Percentiles rank a stretch among this genome's conserved stretches.
Evolutionary conservation across 441 rosid genomes (phyloP).

Genomic region (Croton laevigatus): DNA sequence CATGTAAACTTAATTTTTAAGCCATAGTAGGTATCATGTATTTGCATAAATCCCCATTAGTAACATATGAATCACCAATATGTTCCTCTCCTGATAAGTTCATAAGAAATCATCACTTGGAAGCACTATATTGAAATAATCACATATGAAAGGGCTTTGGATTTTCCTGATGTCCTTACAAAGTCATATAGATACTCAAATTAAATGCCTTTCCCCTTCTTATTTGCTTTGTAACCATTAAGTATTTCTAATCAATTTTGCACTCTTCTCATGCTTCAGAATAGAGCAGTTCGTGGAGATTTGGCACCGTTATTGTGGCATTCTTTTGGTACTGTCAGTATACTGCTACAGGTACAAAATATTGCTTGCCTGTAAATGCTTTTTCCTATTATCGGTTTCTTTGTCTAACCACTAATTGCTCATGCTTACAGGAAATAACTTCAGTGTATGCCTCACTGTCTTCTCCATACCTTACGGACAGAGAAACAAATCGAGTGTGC

Average conservation of each 20-base stretch:
- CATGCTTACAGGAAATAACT: slow-evolving; percentile 65
- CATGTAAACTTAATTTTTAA: background rate
- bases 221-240: background rate
- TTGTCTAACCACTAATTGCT: background rate
- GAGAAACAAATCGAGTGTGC: slow-evolving; percentile 69
- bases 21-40: background rate
- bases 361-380: slow-evolving; percentile 13
- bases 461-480: slow-evolving; percentile 71
- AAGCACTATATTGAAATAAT: background rate
- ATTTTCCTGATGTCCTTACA: background rate
- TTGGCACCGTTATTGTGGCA: slow-evolving; percentile 45
- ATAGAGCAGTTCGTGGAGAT: slow-evolving; percentile 26
- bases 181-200: too few relatives aligned
- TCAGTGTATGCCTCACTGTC: slow-evolving; percentile 68
- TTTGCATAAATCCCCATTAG: background rate
- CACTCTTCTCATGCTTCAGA: slow-evolving; percentile 28
- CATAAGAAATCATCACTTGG: background rate
- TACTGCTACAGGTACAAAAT: slow-evolving; percentile 37
- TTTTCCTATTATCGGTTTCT: background rate
- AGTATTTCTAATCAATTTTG: background rate
- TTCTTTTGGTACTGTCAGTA: slow-evolving; percentile 24
- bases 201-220: background rate
- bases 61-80: background rate
- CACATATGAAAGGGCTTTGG: background rate
- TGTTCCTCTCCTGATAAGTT: background rate